These are phyloP conservation scores for Rosa lucieae DNA, from an alignment of 306 rosid species.

Conservation along the genomic window DNA sequence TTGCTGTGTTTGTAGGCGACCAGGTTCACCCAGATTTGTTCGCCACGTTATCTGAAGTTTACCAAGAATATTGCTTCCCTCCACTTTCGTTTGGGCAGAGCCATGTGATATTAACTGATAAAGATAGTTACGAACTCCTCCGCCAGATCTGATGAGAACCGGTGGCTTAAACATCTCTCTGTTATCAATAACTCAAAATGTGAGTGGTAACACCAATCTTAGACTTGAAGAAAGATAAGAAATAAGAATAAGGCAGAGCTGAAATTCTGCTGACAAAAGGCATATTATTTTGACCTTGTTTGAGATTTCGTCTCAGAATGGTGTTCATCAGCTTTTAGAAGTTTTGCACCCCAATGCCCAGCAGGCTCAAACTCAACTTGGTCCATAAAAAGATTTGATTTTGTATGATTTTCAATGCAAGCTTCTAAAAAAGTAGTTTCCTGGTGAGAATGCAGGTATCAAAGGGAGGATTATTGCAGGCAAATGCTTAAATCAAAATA, in stretches of 20 bases:
- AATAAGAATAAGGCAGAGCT: background rate
- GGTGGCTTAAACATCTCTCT: slow-evolving; percentile 76
- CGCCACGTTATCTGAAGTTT: slow-evolving; percentile 99
- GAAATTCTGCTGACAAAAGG: slow-evolving; percentile 9
- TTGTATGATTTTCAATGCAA: slow-evolving; percentile 96
- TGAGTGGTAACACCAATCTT: slow-evolving; percentile 2
- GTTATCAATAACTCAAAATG: slow-evolving; percentile 21
- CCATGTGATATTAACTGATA: slow-evolving; percentile 66
- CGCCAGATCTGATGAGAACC: slow-evolving; percentile 75
- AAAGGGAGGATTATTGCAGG: slow-evolving; percentile 20
- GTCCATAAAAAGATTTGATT: slow-evolving; percentile 95
- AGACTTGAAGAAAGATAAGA: background rate
- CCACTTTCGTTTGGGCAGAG: slow-evolving; percentile 63
- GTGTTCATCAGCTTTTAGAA: slow-evolving; percentile 70
- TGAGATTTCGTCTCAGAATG: slow-evolving; percentile 42
- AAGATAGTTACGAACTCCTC: slow-evolving; percentile 93
- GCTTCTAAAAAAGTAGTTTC: slow-evolving; percentile 95
- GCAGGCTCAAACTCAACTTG: slow-evolving; percentile 99
- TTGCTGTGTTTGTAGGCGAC: slow-evolving; percentile 95
- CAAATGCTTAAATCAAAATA: background rate
- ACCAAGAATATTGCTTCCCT: slow-evolving; percentile 95
- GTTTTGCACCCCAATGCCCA: slow-evolving; percentile 70
- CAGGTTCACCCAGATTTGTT: slow-evolving; percentile 97
- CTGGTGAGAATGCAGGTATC: slow-evolving; percentile 44
- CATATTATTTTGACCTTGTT: slow-evolving; percentile 39